phyloP scores from a whole-genome alignment of 768 basidiomycete species.

The Boletellus ananiceps region DNA sequence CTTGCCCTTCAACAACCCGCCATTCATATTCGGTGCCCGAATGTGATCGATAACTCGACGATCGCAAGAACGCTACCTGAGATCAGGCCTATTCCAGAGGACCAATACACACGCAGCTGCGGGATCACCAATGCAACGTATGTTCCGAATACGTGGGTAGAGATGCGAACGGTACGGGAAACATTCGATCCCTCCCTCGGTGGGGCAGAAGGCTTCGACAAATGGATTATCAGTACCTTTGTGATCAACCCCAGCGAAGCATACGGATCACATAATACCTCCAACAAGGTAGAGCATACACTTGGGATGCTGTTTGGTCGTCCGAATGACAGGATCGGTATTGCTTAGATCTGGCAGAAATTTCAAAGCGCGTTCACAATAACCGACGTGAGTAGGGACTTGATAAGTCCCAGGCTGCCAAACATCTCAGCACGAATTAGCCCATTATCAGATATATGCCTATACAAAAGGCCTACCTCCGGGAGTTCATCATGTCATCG shows the following conservation, averaged over 20 bases:
- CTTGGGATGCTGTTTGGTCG: not conserved
- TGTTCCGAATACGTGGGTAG: slow-evolving; percentile 32
- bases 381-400: slow-evolving; percentile 19
- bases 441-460: slow-evolving; percentile 25
- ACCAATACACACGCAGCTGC: slow-evolving; percentile 15
- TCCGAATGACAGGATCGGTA: not conserved
- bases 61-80: slow-evolving; percentile 30
- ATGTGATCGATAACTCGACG: slow-evolving; percentile 20
- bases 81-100: slow-evolving; percentile 32
- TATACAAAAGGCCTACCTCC: slow-evolving; percentile 14
- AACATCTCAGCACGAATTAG: slow-evolving; percentile 12
- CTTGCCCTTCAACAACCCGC: slow-evolving; percentile 36
- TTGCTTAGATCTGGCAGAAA: slow-evolving; percentile 21
- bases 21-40: slow-evolving; percentile 35
- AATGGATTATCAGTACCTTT: slow-evolving; percentile 35
- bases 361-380: slow-evolving; percentile 16
- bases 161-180: slow-evolving; percentile 32
- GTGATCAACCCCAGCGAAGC: slow-evolving; percentile 42
- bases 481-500: slow-evolving; percentile 35
- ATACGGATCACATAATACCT: slow-evolving; percentile 41
- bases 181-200: slow-evolving; percentile 33
- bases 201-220: slow-evolving; percentile 40
- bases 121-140: slow-evolving; percentile 31
- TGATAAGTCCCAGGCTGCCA: not conserved
- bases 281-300: slow-evolving; percentile 30